Conservation (phyloP, 164 flowering plant genomes). For the Vitis vinifera region ASM3070453v1 NC_081809.1:4648001-4648500, state of each 20-base stretch:
- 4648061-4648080: too few relatives aligned
- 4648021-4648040: too few relatives aligned
- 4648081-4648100: too few relatives aligned
- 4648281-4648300: slow-evolving; percentile 82
- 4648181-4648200: slow-evolving; percentile 85
- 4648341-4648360: slow-evolving; percentile 39
- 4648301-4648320: slow-evolving; percentile 85
- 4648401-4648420: slow-evolving; percentile 67
- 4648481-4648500: slow-evolving; percentile 94
- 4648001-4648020: too few relatives aligned
- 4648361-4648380: slow-evolving; percentile 20
- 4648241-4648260: slow-evolving; percentile 66
- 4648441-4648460: slow-evolving; percentile 77
- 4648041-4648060: too few relatives aligned
- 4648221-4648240: slow-evolving; percentile 52
- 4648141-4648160: slow-evolving; percentile 83
- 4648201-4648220: slow-evolving; percentile 71
- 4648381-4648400: slow-evolving; percentile 26
- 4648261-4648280: slow-evolving; percentile 61
- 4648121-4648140: slow-evolving; percentile 30
- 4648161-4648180: slow-evolving; percentile 93
- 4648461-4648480: slow-evolving; percentile 84
- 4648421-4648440: slow-evolving; percentile 77
- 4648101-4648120: too few relatives aligned
- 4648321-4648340: slow-evolving; percentile 82